Evolutionary conservation across 805 yeast species (phyloP).

Genomic region (Wickerhamomyces bovis): DNA sequence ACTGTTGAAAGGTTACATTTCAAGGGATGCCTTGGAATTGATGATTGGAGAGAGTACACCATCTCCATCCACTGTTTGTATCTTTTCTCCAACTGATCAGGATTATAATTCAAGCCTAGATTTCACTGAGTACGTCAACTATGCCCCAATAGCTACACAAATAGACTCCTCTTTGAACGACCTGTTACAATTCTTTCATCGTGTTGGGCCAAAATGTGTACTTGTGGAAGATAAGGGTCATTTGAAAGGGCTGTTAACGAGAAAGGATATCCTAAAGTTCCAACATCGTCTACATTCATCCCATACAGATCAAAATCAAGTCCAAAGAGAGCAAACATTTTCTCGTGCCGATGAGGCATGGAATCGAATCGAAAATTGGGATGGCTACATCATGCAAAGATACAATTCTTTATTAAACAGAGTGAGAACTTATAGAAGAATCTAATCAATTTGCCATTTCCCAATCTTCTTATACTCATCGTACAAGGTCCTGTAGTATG

Average conservation of each 20-base stretch:
- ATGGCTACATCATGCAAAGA: not conserved
- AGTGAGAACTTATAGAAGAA: not conserved
- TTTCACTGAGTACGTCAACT: constrained; percentile 35
- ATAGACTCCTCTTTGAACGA: constrained; percentile 51
- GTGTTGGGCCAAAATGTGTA: constrained; percentile 74
- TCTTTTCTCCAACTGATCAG: constrained; percentile 6
- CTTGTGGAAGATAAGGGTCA: constrained; percentile 57
- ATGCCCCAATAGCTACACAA: constrained; percentile 58
- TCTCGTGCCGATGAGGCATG: constrained; percentile 10
- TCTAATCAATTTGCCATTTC: constrained; percentile 49
- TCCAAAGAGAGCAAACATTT: constrained; percentile 12
- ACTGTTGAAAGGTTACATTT: constrained; percentile 40
- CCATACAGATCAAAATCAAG: constrained; percentile 6
- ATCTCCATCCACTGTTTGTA: constrained; percentile 3
- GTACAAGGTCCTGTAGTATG: constrained; percentile 60
- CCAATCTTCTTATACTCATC: constrained; percentile 71
- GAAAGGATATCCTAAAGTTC: constrained; percentile 74
- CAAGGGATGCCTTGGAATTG: constrained; percentile 34
- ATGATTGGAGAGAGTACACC: constrained; percentile 27
- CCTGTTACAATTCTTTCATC: constrained; percentile 61
- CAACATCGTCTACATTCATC: constrained; percentile 31
- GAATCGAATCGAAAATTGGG: constrained; percentile 6
- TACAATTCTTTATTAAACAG: not conserved
- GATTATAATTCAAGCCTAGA: constrained; percentile 4
- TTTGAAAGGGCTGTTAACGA: constrained; percentile 70